These are phyloP conservation scores for Phytophthora hybrid DNA, from an alignment of 352 stramenopile species.

Conservation along the genomic window DNA sequence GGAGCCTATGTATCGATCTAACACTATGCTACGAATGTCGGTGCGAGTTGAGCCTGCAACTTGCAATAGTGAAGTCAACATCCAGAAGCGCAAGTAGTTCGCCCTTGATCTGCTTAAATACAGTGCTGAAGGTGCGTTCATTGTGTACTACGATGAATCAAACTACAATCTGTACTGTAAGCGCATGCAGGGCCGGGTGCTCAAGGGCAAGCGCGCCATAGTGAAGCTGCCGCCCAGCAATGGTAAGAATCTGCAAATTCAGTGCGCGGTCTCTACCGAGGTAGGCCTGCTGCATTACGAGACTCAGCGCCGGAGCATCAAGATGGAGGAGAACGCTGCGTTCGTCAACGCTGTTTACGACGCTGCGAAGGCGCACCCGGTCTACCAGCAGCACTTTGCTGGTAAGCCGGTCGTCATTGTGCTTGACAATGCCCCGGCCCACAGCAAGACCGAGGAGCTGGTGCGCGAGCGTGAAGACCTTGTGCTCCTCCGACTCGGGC, in stretches of 20 bases:
- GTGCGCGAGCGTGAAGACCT: constrained; percentile 1
- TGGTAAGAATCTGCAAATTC: constrained; percentile 9
- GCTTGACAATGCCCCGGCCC: constrained; percentile 7
- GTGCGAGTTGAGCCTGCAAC: neutral
- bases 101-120: neutral
- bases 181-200: neutral
- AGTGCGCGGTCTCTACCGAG: constrained; percentile 8
- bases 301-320: neutral
- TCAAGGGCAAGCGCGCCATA: neutral
- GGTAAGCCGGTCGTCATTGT: constrained; percentile 4
- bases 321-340: neutral
- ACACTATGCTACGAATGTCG: neutral
- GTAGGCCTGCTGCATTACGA: constrained; percentile 3
- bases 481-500: constrained; percentile 5
- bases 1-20: too few relatives aligned
- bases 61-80: neutral
- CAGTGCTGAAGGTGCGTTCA: neutral
- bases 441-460: constrained; percentile 2
- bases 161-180: neutral
- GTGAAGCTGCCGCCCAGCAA: constrained; percentile 6
- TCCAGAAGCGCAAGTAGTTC: neutral
- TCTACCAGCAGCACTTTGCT: neutral
- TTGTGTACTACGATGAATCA: neutral
- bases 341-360: constrained; percentile 6
- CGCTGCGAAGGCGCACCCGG: neutral